Evolutionary conservation across 345 rosid species (phyloP).

Genomic region (Mangifera indica): DNA sequence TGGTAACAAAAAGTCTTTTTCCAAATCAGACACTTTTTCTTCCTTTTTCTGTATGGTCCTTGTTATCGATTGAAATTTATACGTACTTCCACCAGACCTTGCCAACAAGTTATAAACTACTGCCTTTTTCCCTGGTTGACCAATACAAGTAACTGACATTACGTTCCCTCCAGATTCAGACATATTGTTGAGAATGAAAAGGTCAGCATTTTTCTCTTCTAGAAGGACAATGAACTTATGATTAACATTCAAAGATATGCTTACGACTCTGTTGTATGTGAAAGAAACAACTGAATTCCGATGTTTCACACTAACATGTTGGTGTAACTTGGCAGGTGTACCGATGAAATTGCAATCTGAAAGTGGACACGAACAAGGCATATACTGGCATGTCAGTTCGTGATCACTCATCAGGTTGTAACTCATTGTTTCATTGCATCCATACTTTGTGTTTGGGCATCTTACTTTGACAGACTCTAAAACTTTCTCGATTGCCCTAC

Average conservation of each 20-base stretch:
- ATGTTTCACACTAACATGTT: constrained; percentile 42
- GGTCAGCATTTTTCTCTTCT: constrained; percentile 11
- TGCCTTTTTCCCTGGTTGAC: constrained; percentile 11
- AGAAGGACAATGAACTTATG: constrained; percentile 16
- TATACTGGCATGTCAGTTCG: constrained; percentile 35
- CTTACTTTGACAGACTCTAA: constrained; percentile 36
- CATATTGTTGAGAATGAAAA: constrained; percentile 25
- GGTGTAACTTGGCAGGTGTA: constrained; percentile 31
- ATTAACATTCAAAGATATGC: neutral
- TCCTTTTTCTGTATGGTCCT: neutral
- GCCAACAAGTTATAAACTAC: too few species aligned
- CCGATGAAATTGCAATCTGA: constrained; percentile 38
- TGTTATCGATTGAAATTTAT: neutral
- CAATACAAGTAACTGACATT: constrained; percentile 17
- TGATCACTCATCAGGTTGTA: constrained; percentile 37
- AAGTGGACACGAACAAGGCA: constrained; percentile 57
- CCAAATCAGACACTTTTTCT: neutral
- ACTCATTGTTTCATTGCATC: too few species aligned
- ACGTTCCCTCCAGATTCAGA: constrained; percentile 11
- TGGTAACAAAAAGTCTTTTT: neutral
- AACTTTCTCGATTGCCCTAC: constrained; percentile 55
- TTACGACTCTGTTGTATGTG: neutral
- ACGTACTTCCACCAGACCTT: neutral
- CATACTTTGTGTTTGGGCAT: constrained; percentile 38
- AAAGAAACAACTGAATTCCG: constrained; percentile 18